These are phyloP conservation scores for Pseudopithomyces chartarum DNA, from an alignment of 2,329 filamentous ascomycete species.

Conservation along the genomic window DNA sequence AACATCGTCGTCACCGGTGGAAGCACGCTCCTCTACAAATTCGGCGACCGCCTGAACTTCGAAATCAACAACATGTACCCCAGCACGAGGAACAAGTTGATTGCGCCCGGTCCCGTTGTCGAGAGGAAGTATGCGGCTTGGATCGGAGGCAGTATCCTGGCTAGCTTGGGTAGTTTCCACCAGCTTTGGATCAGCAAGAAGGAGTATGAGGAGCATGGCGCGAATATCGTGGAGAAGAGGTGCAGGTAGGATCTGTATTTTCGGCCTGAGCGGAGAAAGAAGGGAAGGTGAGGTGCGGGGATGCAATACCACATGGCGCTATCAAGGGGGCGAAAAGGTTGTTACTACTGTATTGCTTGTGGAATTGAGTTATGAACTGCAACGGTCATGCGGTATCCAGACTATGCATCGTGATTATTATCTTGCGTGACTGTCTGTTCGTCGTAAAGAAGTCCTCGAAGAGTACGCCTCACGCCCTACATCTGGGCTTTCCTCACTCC, in stretches of 20 bases:
- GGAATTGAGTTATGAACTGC: background rate
- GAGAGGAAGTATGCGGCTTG: slow-evolving; percentile 92
- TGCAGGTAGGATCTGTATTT: slow-evolving; percentile 69
- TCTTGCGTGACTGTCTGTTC: no score
- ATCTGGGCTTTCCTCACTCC: no score
- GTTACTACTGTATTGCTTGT: background rate
- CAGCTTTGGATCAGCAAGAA: slow-evolving; percentile 99
- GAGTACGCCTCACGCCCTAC: no score
- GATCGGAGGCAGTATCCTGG: slow-evolving; percentile 96
- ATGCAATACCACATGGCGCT: background rate
- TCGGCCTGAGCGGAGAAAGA: background rate
- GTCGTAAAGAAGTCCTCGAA: no score
- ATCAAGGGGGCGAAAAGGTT: background rate
- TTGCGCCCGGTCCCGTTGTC: slow-evolving; percentile 81
- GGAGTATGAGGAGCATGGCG: slow-evolving; percentile 96
- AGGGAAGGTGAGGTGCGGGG: background rate
- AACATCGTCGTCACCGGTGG: slow-evolving; percentile 95
- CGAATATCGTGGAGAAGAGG: slow-evolving; percentile 89
- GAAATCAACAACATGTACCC: slow-evolving; percentile 85
- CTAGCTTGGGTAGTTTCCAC: slow-evolving; percentile 95
- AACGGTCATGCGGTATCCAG: no score
- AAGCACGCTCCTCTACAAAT: slow-evolving; percentile 83
- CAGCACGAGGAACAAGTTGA: slow-evolving; percentile 82
- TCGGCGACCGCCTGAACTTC: slow-evolving; percentile 86
- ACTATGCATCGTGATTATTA: no score